Percentiles rank a stretch among this genome's conserved stretches.
Evolutionary conservation across 305 asterid species (phyloP).

Genomic region (Nicotiana rustica): DNA sequence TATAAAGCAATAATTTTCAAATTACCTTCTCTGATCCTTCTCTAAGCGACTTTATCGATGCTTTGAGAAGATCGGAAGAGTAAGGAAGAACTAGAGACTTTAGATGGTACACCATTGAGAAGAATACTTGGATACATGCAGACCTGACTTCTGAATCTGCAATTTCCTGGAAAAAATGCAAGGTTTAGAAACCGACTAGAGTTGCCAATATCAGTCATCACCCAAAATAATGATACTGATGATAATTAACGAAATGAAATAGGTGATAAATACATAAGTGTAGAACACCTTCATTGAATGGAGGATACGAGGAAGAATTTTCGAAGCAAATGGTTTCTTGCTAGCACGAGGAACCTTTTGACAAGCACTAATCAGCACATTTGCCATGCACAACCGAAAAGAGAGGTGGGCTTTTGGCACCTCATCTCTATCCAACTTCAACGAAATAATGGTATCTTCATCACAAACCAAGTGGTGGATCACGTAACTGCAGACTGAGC

Average conservation of each 20-base stretch:
- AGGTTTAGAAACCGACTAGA: slow-evolving; percentile 16
- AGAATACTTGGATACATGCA: slow-evolving; percentile 83
- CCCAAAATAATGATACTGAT: background rate
- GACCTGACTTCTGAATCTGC: slow-evolving; percentile 65
- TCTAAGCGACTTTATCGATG: slow-evolving; percentile 68
- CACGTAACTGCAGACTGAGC: slow-evolving; percentile 64
- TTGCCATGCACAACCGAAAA: slow-evolving; percentile 87
- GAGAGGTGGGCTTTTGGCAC: slow-evolving; percentile 51
- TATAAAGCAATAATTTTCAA: background rate
- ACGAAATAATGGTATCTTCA: slow-evolving; percentile 37
- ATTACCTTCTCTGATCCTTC: slow-evolving; percentile 75
- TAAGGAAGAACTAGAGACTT: slow-evolving; percentile 66
- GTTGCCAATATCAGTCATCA: background rate
- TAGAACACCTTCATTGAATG: slow-evolving; percentile 50
- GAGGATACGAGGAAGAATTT: slow-evolving; percentile 60
- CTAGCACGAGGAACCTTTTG: slow-evolving; percentile 72
- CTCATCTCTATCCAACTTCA: slow-evolving; percentile 43
- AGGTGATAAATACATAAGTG: background rate
- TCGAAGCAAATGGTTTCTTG: slow-evolving; percentile 65
- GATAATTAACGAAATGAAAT: slow-evolving; percentile 8
- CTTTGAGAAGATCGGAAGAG: slow-evolving; percentile 61
- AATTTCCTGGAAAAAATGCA: slow-evolving; percentile 52
- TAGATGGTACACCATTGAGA: slow-evolving; percentile 75
- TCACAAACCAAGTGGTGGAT: slow-evolving; percentile 54
- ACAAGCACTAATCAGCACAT: slow-evolving; percentile 87